These are phyloP conservation scores for Henckelia pumila DNA, from an alignment of 257 asterid species.

Conservation along the genomic window DNA sequence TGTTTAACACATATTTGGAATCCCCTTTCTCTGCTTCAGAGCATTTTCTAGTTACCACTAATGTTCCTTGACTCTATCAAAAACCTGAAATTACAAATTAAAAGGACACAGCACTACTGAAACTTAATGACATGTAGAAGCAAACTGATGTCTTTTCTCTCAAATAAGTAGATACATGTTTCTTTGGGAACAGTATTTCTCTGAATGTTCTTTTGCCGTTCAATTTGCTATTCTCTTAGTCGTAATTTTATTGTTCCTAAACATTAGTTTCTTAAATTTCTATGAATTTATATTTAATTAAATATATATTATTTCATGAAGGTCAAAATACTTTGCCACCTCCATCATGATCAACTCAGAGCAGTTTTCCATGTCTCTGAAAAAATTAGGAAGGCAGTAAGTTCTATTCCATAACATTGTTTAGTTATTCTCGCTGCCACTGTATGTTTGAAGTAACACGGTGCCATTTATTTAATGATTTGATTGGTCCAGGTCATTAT, in stretches of 20 bases:
- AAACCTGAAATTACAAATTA: not conserved
- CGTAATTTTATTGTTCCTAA: not conserved
- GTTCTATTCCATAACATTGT: constrained; percentile 28
- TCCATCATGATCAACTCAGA: constrained; percentile 91
- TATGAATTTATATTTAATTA: constrained; percentile 18
- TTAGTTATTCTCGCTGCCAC: not conserved
- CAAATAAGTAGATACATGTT: not conserved
- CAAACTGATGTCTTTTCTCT: not conserved
- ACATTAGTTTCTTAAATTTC: constrained; percentile 4
- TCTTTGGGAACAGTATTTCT: not conserved
- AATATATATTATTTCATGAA: constrained; percentile 22
- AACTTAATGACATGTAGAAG: not conserved
- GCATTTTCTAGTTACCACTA: not conserved
- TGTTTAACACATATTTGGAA: constrained; percentile 4
- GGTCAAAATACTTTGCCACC: constrained; percentile 89
- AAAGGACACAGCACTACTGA: not conserved
- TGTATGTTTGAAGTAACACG: not conserved
- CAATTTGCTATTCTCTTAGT: not conserved
- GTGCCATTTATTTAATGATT: constrained; percentile 6
- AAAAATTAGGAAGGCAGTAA: constrained; percentile 86
- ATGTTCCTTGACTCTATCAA: not conserved
- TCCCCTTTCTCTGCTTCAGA: not conserved
- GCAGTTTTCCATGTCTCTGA: constrained; percentile 92
- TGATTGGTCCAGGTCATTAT: constrained; percentile 54
- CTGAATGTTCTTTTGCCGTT: not conserved